phyloP scores from a whole-genome alignment of 352 stramenopile genomes.

The Peronospora farinosa region DNA sequence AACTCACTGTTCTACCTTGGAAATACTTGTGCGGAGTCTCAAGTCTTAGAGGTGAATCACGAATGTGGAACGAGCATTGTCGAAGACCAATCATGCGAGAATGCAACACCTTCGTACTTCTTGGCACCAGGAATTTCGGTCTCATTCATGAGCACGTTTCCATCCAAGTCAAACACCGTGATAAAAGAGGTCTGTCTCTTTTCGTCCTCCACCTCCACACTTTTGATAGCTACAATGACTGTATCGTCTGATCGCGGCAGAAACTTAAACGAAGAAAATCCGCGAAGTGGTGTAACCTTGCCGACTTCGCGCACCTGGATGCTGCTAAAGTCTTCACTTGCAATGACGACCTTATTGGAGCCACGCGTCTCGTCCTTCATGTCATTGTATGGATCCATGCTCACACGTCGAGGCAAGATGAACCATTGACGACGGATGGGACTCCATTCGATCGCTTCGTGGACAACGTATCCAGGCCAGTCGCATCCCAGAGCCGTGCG shows the following conservation, averaged over 20 bases:
- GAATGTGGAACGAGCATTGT: conserved; percentile 16
- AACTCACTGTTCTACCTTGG: conserved; percentile 17
- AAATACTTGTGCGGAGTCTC: conserved; percentile 14
- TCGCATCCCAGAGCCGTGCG: conserved; percentile 85
- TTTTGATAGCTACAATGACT: conserved; percentile 92
- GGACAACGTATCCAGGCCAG: conserved; percentile 93
- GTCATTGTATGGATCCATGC: conserved; percentile 92
- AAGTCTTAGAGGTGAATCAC: conserved; percentile 6
- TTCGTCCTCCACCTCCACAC: conserved; percentile 85
- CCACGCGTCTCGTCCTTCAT: conserved; percentile 90
- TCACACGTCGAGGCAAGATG: conserved; percentile 95
- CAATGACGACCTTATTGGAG: conserved; percentile 87
- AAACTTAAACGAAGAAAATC: conserved; percentile 94
- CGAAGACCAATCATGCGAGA: conserved; percentile 75
- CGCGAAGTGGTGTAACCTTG: conserved; percentile 74
- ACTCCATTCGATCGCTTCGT: conserved; percentile 97
- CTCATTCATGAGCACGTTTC: conserved; percentile 87
- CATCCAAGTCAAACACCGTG: conserved; percentile 90
- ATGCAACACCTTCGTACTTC: conserved; percentile 93
- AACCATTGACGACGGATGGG: conserved; percentile 93
- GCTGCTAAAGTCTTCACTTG: conserved; percentile 85
- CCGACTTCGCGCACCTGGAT: conserved; percentile 82
- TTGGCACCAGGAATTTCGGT: conserved; percentile 83
- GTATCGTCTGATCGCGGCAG: conserved; percentile 83
- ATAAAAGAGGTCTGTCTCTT: conserved; percentile 90